phyloP scores from a whole-genome alignment of 768 basidiomycete species.

The Lactarius sanguifluus region DNA sequence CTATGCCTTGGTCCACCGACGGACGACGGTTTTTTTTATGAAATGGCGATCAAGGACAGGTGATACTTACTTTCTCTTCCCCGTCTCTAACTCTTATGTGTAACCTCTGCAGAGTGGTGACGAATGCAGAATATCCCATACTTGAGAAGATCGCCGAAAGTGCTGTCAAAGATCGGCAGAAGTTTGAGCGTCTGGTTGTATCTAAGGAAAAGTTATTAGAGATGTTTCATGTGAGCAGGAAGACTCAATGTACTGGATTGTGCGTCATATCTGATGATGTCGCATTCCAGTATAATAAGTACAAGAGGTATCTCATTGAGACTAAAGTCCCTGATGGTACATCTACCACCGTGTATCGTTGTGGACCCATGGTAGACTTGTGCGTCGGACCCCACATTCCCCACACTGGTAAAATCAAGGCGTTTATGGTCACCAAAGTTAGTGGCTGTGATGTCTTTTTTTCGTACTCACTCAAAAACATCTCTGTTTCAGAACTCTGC shows the following conservation, averaged over 20 bases:
- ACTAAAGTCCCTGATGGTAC: conserved; percentile 95
- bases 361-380: conserved; percentile 97
- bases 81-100: background rate
- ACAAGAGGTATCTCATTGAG: conserved; percentile 94
- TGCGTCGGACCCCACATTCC: conserved; percentile 98
- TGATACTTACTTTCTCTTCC: conserved; percentile 33
- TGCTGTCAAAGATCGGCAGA: conserved; percentile 95
- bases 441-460: background rate
- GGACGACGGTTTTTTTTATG: conserved; percentile 99
- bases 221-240: conserved; percentile 78
- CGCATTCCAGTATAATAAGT: conserved; percentile 86
- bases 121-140: conserved; percentile 78
- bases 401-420: conserved; percentile 96
- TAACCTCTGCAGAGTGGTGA: conserved; percentile 59
- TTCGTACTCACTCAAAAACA: conserved; percentile 3
- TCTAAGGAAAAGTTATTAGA: conserved; percentile 93
- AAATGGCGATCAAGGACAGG: conserved; percentile 90
- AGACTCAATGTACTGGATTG: background rate
- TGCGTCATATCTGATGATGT: conserved; percentile 12
- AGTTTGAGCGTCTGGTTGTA: conserved; percentile 91
- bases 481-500: conserved; percentile 75
- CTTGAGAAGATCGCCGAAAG: conserved; percentile 87
- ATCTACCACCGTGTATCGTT: conserved; percentile 96
- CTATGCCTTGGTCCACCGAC: conserved; percentile 96
- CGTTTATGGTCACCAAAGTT: conserved; percentile 95